Evolutionary conservation across 495 filamentous ascomycete genomes (phyloP), one percentile per base, ranked within the genome.

Genomic region (Penicillium cataractarum): DNA sequence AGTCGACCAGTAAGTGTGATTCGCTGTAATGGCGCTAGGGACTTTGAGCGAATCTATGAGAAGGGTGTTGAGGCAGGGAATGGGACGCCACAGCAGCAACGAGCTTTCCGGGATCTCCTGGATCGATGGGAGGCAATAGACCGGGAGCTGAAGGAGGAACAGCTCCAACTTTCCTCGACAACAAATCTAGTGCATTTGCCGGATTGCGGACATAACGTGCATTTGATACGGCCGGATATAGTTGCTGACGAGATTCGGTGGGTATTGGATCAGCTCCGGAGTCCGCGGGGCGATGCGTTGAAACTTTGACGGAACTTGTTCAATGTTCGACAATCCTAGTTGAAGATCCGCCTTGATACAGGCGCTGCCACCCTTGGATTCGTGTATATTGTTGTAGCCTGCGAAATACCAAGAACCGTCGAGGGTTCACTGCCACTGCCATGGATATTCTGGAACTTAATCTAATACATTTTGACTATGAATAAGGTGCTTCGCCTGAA

Each of bases 161-260:
- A 83, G 72, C 58, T 84, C 33, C 63, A 64, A 21, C 68, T 83
- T 33, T 78, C 77, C 0, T 65, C 65, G 33, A 70, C 39, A 0
- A 74, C 69, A 44, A 70, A 74, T 46, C 73, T 77, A 22, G 70
- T 80, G 21, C 65, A 78, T 39, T 19, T 83, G 4, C 65, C 75
- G 6, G 80, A 78, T 22, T 82, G 78, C 64, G 82, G 82, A 21
- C 83, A 85, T 65, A 70, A 83, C 71, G 73, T 85, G 13, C 76
- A 83, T 60, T 53, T 80, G 22, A 63, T 78, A 6, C 71, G 78
- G 8, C 82, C 81, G 33, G 82, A 82, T 52, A 71, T 82, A 13
- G 73, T 85, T 54, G 79, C 76, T 0, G 64, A 64, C 22, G 80
- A 80, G 65, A 73, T 84, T 8, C 57, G 54, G 61, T 85, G 83